Evolutionary conservation across 805 yeast genomes (phyloP).

Genomic region (Clavispora santaluciae): DNA sequence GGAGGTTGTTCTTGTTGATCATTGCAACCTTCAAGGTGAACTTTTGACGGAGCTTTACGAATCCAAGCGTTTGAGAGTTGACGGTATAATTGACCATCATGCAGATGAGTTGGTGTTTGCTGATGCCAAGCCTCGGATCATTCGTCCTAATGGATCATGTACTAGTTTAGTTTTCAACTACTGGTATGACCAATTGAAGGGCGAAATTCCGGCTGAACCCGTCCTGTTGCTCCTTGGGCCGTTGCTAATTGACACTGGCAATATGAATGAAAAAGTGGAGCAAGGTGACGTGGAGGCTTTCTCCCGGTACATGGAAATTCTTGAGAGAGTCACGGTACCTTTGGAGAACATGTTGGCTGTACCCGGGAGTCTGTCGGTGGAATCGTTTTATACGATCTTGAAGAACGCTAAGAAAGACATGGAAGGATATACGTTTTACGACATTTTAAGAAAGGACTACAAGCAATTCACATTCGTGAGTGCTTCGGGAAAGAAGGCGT

Average conservation of each 20-base stretch:
- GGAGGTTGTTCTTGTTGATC: slow-evolving; percentile 72
- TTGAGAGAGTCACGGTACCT: slow-evolving; percentile 3
- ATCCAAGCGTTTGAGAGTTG: slow-evolving; percentile 29
- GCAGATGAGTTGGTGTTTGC: slow-evolving; percentile 54
- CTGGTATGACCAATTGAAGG: slow-evolving; percentile 37
- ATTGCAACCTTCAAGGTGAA: slow-evolving; percentile 61
- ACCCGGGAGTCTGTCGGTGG: slow-evolving; percentile 11
- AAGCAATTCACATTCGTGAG: slow-evolving; percentile 54
- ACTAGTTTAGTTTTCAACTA: slow-evolving; percentile 65
- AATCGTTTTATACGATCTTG: slow-evolving; percentile 19
- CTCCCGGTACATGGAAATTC: slow-evolving; percentile 28
- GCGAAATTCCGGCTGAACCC: slow-evolving; percentile 23
- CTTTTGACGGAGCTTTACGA: slow-evolving; percentile 26
- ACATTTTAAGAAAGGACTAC: slow-evolving; percentile 77
- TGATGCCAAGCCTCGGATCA: slow-evolving; percentile 56
- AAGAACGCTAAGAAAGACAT: slow-evolving; percentile 61
- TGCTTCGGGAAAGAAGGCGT: slow-evolving; percentile 18
- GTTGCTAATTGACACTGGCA: slow-evolving; percentile 69
- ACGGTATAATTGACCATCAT: slow-evolving; percentile 83
- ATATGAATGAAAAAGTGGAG: slow-evolving; percentile 61
- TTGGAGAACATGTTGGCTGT: background rate
- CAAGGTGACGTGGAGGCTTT: slow-evolving; percentile 48
- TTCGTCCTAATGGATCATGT: slow-evolving; percentile 71
- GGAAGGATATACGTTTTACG: slow-evolving; percentile 51
- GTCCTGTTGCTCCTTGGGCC: slow-evolving; percentile 59